phyloP scores from a whole-genome alignment of 2,329 filamentous ascomycete genomes.

The Mariannaea sp. region DNA sequence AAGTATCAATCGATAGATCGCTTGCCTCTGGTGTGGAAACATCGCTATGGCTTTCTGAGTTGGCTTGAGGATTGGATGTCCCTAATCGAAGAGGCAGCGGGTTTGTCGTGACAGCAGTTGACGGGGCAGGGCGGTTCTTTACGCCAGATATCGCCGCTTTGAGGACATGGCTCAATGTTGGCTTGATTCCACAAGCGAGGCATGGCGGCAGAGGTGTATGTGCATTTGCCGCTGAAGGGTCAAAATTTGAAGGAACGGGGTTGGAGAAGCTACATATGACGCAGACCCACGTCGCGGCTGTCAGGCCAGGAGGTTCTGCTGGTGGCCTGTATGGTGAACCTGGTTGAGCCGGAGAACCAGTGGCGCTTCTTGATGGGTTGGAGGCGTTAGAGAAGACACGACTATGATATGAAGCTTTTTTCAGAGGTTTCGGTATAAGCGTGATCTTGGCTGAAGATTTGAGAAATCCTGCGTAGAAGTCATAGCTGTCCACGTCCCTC shows the following conservation, averaged over 20 bases:
- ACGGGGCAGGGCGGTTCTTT: slow-evolving; percentile 53
- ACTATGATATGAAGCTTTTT: slow-evolving; percentile 64
- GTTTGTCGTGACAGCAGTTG: slow-evolving; percentile 19
- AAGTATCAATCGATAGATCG: neutral
- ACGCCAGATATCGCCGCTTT: slow-evolving; percentile 85
- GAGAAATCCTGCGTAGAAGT: slow-evolving; percentile 91
- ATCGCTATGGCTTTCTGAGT: slow-evolving; percentile 17
- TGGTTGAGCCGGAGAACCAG: slow-evolving; percentile 52
- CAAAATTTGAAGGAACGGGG: slow-evolving; percentile 90
- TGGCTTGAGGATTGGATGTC: slow-evolving; percentile 17
- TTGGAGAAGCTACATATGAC: slow-evolving; percentile 96
- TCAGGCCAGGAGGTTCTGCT: slow-evolving; percentile 50
- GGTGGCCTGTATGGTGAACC: slow-evolving; percentile 49
- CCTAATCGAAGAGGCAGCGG: slow-evolving; percentile 42
- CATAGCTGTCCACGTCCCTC: slow-evolving; percentile 87
- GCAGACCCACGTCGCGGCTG: slow-evolving; percentile 87
- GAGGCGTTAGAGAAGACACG: slow-evolving; percentile 55
- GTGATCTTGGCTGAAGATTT: slow-evolving; percentile 96
- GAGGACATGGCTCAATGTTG: slow-evolving; percentile 77
- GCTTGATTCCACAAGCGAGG: slow-evolving; percentile 91
- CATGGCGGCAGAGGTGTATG: slow-evolving; percentile 85
- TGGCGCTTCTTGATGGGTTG: slow-evolving; percentile 51
- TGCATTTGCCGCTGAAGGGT: slow-evolving; percentile 77
- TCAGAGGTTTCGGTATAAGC: slow-evolving; percentile 79
- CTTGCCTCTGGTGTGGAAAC: neutral